Evolutionary conservation across 768 basidiomycete species (phyloP).

Genomic region (Suillus luteus): DNA sequence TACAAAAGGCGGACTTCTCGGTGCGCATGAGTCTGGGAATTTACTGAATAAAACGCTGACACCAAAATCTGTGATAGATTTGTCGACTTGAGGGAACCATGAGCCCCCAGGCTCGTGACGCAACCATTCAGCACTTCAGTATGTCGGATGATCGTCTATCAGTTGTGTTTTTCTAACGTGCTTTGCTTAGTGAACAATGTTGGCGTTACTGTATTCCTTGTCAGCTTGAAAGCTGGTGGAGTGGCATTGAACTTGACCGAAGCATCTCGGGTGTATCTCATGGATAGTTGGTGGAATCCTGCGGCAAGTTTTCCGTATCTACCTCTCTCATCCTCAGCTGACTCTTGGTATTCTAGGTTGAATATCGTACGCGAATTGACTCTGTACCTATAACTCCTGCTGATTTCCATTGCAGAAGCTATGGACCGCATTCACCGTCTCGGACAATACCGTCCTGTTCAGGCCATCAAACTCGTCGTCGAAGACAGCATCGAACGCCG

Average conservation of each 20-base stretch:
- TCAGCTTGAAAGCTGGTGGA: slow-evolving; percentile 94
- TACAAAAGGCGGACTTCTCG: slow-evolving; percentile 90
- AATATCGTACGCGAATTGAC: slow-evolving; percentile 63
- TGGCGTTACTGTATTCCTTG: slow-evolving; percentile 95
- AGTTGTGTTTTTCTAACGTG: not conserved
- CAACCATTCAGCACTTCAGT: slow-evolving; percentile 95
- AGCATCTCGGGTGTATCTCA: slow-evolving; percentile 91
- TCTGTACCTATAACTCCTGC: not conserved
- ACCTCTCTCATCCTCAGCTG: slow-evolving; percentile 7
- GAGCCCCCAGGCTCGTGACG: slow-evolving; percentile 94
- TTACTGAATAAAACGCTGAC: slow-evolving; percentile 7
- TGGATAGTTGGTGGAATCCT: slow-evolving; percentile 99
- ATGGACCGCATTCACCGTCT: slow-evolving; percentile 98
- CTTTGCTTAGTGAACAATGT: slow-evolving; percentile 78
- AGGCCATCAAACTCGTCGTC: slow-evolving; percentile 90
- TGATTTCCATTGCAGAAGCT: slow-evolving; percentile 57
- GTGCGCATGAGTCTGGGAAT: slow-evolving; percentile 37
- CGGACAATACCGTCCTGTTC: slow-evolving; percentile 92
- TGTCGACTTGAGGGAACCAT: slow-evolving; percentile 96
- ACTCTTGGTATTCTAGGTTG: slow-evolving; percentile 46
- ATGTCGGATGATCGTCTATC: slow-evolving; percentile 26
- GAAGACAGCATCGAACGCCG: slow-evolving; percentile 97
- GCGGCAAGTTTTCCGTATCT: slow-evolving; percentile 52
- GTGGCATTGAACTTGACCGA: slow-evolving; percentile 89
- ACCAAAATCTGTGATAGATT: slow-evolving; percentile 48